phyloP scores from a whole-genome alignment of 768 basidiomycete genomes.

The Boletus patriciae region DNA sequence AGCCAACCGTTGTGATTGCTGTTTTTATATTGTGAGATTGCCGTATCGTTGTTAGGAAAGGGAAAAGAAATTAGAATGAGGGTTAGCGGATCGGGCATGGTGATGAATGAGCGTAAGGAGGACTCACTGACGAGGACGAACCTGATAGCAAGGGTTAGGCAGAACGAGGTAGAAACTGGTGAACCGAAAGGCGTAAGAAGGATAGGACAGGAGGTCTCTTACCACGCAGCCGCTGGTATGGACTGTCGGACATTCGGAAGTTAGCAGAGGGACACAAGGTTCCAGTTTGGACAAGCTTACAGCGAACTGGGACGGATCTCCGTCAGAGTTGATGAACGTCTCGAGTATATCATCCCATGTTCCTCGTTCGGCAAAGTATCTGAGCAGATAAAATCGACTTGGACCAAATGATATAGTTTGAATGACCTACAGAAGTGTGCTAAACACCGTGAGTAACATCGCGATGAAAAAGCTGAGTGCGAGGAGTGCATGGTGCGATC shows the following conservation, averaged over 20 bases:
- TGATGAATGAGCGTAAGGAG: neutral
- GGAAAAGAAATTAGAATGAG: neutral
- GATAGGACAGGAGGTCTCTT: slow-evolving; percentile 28
- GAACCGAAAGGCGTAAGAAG: neutral
- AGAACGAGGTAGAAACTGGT: neutral
- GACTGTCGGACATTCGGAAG: slow-evolving; percentile 37
- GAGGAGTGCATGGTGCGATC: slow-evolving; percentile 83
- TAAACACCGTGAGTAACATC: slow-evolving; percentile 86
- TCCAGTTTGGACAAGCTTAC: slow-evolving; percentile 38
- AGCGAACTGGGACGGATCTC: slow-evolving; percentile 77
- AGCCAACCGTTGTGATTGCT: slow-evolving; percentile 90
- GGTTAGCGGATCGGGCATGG: neutral
- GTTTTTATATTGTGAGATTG: neutral
- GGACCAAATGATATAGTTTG: neutral
- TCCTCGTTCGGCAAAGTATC: slow-evolving; percentile 89
- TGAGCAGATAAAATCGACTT: slow-evolving; percentile 21
- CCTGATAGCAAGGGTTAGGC: slow-evolving; percentile 30
- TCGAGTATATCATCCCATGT: slow-evolving; percentile 82
- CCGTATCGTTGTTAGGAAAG: neutral
- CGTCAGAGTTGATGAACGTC: slow-evolving; percentile 82
- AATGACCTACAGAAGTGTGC: slow-evolving; percentile 68
- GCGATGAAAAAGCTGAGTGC: slow-evolving; percentile 87
- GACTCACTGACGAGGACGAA: slow-evolving; percentile 79
- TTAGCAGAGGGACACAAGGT: neutral
- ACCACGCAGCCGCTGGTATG: slow-evolving; percentile 80